phyloP scores from a whole-genome alignment of 768 basidiomycete species.

The Lactarius trivialis region DNA sequence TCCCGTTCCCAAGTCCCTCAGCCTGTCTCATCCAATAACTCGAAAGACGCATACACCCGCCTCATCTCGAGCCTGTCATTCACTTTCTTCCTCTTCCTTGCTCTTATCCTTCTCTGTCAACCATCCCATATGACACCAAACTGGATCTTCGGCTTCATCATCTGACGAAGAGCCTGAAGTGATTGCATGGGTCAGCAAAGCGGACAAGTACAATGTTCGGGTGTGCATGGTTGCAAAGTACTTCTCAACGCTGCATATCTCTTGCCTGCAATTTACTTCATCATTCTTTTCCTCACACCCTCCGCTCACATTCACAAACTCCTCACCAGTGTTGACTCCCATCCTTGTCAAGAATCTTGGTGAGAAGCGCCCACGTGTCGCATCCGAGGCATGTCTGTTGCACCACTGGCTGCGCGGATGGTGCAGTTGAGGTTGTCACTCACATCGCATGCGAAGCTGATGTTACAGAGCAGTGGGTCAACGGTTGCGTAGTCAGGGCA shows the following conservation, averaged over 20 bases:
- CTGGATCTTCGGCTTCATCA: too few species aligned
- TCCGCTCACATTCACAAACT: slow-evolving; percentile 48
- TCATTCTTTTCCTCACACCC: slow-evolving; percentile 74
- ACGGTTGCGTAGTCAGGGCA: slow-evolving; percentile 71
- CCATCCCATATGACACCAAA: too few species aligned
- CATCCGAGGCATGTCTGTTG: slow-evolving; percentile 77
- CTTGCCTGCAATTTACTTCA: slow-evolving; percentile 78
- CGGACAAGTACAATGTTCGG: too few species aligned
- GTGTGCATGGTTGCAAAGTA: too few species aligned
- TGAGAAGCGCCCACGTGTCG: slow-evolving; percentile 86
- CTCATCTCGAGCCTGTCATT: too few species aligned
- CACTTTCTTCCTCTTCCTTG: too few species aligned
- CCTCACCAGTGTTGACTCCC: slow-evolving; percentile 63
- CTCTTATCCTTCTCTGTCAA: too few species aligned
- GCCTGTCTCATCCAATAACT: too few species aligned
- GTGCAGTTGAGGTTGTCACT: slow-evolving; percentile 74
- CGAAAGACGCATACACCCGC: too few species aligned
- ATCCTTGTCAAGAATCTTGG: slow-evolving; percentile 65
- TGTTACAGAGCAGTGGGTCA: slow-evolving; percentile 73
- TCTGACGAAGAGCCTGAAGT: too few species aligned
- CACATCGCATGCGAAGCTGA: slow-evolving; percentile 74
- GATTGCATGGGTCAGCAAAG: too few species aligned
- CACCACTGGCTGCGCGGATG: slow-evolving; percentile 60
- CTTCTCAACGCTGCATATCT: slow-evolving; percentile 78
- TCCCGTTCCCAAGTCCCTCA: too few species aligned